Evolutionary conservation across 805 yeast genomes (phyloP), one percentile per base, ranked within the genome.

Genomic region (Cephaloascus fragrans): DNA sequence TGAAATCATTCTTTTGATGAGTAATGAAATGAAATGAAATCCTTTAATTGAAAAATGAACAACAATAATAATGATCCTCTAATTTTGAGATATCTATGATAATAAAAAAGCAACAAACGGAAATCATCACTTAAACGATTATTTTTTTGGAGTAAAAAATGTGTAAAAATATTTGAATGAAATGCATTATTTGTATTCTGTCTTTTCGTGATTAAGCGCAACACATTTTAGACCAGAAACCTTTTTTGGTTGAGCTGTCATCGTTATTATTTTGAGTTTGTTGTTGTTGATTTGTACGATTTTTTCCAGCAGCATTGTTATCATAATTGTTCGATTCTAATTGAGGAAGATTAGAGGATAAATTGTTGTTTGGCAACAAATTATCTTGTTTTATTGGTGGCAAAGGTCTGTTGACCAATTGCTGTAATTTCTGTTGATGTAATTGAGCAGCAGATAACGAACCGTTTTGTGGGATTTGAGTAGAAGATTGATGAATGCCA

Each of bases 361-460:
- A 46, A 42, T 39, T 53, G 61, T 23, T 23, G 12, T 23, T 23
- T 23, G 28, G 28, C 12, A 23, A 23, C 12, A 8, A 12, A 19
- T 52, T 48, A 43, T 66, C 72, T 49, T 64, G 71, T 47, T 64
- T 65, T 43, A 67, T 67, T 2, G 72, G 71, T 29, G 72, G 72
- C 48, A 67, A 62, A 10, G 72, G 72, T 42, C 72, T 54, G 52
- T 67, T 67, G 42, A 66, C 70, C 56, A 67, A 63, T 47, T 64
- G 69, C 48, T 67, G 72, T 51, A 66, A 62, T 52, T 67, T 66
- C 46, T 65, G 71, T 52, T 66, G 72, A 50, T 66, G 71, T 40
- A 66, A 64, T 50, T 67, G 71, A 26, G 70, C 71, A 4, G 70
- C 69, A n/a, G 41, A 26, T 5, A 41, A 31, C 12, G 28, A 23